Evolutionary conservation across 805 yeast species (phyloP).

Genomic region (Vanderwaltozyma polyspora): DNA sequence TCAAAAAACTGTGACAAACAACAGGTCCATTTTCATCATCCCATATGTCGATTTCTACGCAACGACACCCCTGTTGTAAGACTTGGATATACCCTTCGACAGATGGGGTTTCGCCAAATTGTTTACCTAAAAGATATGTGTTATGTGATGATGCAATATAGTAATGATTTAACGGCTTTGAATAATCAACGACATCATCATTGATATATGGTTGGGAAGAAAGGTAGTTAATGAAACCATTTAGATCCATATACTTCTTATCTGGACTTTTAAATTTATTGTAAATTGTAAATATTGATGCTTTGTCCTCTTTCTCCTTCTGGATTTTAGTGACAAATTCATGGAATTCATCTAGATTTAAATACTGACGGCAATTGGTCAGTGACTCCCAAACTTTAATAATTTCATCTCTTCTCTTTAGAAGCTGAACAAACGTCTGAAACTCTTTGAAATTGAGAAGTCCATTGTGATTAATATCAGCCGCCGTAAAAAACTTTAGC

Average conservation of each 20-base stretch:
- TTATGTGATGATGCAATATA: conserved; percentile 90
- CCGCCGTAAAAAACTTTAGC: conserved; percentile 37
- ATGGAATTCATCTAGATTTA: conserved; percentile 27
- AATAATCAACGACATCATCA: conserved; percentile 28
- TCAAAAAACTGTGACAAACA: conserved; percentile 86
- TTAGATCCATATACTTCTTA: conserved; percentile 11
- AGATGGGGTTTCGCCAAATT: conserved; percentile 76
- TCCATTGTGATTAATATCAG: conserved; percentile 39
- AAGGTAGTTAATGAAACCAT: conserved; percentile 22
- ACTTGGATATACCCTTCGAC: conserved; percentile 83
- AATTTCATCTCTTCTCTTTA: conserved; percentile 60
- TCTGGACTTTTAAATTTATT: conserved; percentile 25
- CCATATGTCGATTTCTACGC: conserved; percentile 95
- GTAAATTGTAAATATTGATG: conserved; percentile 28
- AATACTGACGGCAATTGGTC: conserved; percentile 13
- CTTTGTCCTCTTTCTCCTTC: conserved; percentile 29
- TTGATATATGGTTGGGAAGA: conserved; percentile 22
- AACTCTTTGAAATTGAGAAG: conserved; percentile 62
- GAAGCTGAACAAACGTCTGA: conserved; percentile 54
- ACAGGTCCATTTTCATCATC: conserved; percentile 74
- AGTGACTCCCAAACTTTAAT: conserved; percentile 34
- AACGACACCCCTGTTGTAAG: conserved; percentile 83
- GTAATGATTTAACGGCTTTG: conserved; percentile 71
- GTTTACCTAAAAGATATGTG: conserved; percentile 82
- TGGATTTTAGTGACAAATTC: conserved; percentile 41